phyloP scores from a whole-genome alignment of 768 basidiomycete genomes.

The Plicaturopsis crispa region DNA sequence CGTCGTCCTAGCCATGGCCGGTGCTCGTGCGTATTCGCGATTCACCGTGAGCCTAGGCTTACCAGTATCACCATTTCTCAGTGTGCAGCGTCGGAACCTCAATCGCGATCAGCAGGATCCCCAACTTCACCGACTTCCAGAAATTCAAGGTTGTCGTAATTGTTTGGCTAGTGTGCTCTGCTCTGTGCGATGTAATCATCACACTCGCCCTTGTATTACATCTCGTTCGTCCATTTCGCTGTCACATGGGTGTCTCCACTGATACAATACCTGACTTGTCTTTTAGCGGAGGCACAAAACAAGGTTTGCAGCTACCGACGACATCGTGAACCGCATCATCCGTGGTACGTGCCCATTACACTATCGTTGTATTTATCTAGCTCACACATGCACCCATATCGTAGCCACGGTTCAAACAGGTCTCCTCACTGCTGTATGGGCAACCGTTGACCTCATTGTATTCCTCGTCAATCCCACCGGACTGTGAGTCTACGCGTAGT shows the following conservation, averaged over 20 bases:
- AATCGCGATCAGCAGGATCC: slow-evolving; percentile 10
- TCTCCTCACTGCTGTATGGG: slow-evolving; percentile 24
- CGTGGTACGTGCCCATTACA: slow-evolving; percentile 18
- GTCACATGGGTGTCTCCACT: background rate
- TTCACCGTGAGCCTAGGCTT: slow-evolving; percentile 1
- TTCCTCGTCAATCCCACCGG: slow-evolving; percentile 22
- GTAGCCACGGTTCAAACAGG: slow-evolving; percentile 31
- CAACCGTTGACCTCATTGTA: slow-evolving; percentile 23
- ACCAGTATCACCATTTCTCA: slow-evolving; percentile 3
- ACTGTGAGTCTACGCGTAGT: slow-evolving; percentile 10
- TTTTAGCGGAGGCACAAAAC: slow-evolving; percentile 25
- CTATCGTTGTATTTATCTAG: background rate
- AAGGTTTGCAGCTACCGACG: slow-evolving; percentile 28
- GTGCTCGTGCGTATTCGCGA: slow-evolving; percentile 9
- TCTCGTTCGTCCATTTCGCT: slow-evolving; percentile 8
- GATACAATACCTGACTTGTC: slow-evolving; percentile 1
- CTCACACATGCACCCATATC: background rate
- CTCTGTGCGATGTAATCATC: slow-evolving; percentile 19
- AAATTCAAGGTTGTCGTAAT: slow-evolving; percentile 15
- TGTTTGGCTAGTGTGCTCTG: slow-evolving; percentile 14
- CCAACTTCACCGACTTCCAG: slow-evolving; percentile 16
- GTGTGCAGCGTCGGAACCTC: slow-evolving; percentile 17
- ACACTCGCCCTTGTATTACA: slow-evolving; percentile 15
- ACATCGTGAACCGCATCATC: slow-evolving; percentile 29
- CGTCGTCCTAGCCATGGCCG: slow-evolving; percentile 8